Conservation (phyloP, 1,284 basidiomycete species). For the Tausonia pullulans region DNA sequence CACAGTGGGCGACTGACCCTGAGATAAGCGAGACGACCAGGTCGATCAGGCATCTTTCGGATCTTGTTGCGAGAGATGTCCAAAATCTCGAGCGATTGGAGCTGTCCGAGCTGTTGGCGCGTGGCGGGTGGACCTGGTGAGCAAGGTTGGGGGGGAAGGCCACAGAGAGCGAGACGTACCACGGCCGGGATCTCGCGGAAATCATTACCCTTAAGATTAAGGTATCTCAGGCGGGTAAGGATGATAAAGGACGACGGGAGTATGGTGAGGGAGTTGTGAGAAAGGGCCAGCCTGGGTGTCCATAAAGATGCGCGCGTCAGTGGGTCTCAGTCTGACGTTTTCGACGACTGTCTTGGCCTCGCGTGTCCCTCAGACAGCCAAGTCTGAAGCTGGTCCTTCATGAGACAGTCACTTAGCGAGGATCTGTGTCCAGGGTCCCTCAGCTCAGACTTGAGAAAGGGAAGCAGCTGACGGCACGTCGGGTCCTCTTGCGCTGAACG, state of each 20-base stretch:
- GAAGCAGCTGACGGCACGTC: neutral
- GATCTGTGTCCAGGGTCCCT: constrained; percentile 11
- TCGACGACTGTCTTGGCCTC: neutral
- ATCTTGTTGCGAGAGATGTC: constrained; percentile 92
- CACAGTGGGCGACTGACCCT: constrained; percentile 43
- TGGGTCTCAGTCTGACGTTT: neutral
- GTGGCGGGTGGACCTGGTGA: neutral
- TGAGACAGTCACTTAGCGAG: neutral
- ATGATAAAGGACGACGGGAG: constrained; percentile 70
- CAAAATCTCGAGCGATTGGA: constrained; percentile 83
- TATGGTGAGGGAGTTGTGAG: constrained; percentile 68
- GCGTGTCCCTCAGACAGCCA: too few relatives aligned
- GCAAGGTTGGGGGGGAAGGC: neutral
- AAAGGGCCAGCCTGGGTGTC: constrained; percentile 63
- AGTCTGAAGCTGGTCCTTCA: neutral
- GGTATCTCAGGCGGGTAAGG: constrained; percentile 69
- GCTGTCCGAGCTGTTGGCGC: constrained; percentile 60
- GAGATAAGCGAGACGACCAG: constrained; percentile 68
- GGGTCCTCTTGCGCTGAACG: neutral
- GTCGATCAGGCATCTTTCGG: constrained; percentile 56
- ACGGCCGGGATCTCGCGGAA: constrained; percentile 76
- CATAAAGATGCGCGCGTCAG: neutral
- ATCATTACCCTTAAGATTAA: constrained; percentile 83
- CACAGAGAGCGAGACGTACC: constrained; percentile 44
- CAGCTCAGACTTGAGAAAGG: neutral